Base-by-base conservation (phyloP, 106 monocot species). In the Acanthochlamys bracteata region DNA sequence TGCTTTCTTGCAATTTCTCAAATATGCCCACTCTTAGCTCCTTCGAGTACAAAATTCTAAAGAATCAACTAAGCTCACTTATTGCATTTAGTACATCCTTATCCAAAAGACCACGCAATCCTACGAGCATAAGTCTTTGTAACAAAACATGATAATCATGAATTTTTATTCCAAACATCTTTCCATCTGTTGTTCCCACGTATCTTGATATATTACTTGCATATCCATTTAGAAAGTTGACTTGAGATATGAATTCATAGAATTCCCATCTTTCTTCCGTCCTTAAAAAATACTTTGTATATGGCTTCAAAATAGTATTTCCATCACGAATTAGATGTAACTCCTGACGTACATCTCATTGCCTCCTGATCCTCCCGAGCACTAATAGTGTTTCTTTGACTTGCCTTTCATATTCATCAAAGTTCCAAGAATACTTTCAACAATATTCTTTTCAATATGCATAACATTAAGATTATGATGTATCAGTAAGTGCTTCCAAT, bases 71-170 rank as follows among this genome's bases (percentile, higher is more conserved):
- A n/a, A 67, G 52, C 45, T 65, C 40, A 22, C 24, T 24, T 23
- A 71, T 8, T 11, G 49, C 61, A 49, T 20, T 15, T 49, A 49
- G 17, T 49, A 49, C 49, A 12, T 49, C 17, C 49, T 12, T 14
- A 49, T 10, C 2, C 12, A 49, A 14, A 49, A 14, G 49, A 49
- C 49, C 49, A 4, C 49, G 12, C 49, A 49, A 4, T 12, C 15
- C 49, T 1, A 49, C 17, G 12, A 9, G 49, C 15, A 49, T 12
- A 14, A 49, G 10, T 17, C 49, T 12, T 49, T 49, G 49, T 49
- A 49, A 49, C 47, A 72, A 15, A 25, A 72, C 42, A 60, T 72
- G 72, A 24, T 24, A 64, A 56, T 64, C 72, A 64, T 72, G 63
- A 42, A 52, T 71, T 24, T 71, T 64, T 0, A 71, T n/a, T 16